These are phyloP conservation scores for Colletotrichum scovillei DNA, from an alignment of 2,329 filamentous ascomycete genomes.

Conservation along the genomic window DNA sequence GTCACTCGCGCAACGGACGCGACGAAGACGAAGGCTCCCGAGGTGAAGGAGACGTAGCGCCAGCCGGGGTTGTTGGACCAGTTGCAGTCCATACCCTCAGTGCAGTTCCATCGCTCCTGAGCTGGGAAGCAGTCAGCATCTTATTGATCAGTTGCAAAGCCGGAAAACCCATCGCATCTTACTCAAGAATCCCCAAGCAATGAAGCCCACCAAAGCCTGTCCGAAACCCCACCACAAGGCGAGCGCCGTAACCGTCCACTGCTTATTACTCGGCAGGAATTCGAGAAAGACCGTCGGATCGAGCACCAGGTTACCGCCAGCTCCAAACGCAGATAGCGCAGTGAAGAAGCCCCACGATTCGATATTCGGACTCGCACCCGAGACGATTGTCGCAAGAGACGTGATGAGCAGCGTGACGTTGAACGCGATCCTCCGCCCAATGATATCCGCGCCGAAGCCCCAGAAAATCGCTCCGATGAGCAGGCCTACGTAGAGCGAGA, in stretches of 20 bases:
- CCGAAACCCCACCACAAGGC: slow-evolving; percentile 64
- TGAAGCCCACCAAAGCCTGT: slow-evolving; percentile 58
- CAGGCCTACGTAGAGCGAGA: slow-evolving; percentile 65
- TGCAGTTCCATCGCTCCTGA: slow-evolving; percentile 55
- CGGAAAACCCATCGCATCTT: slow-evolving; percentile 34
- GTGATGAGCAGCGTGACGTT: slow-evolving; percentile 71
- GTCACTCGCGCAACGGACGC: slow-evolving; percentile 65
- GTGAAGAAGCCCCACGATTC: slow-evolving; percentile 69
- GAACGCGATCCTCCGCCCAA: slow-evolving; percentile 73
- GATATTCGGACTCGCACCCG: slow-evolving; percentile 72
- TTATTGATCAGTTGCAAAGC: neutral
- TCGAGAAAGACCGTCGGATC: slow-evolving; percentile 66
- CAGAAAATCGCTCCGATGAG: slow-evolving; percentile 69
- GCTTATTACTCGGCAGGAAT: slow-evolving; percentile 61
- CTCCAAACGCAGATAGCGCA: slow-evolving; percentile 68
- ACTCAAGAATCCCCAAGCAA: slow-evolving; percentile 63
- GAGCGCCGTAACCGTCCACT: slow-evolving; percentile 74
- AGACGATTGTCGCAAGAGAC: slow-evolving; percentile 68
- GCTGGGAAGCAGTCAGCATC: slow-evolving; percentile 38
- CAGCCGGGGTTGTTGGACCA: slow-evolving; percentile 60
- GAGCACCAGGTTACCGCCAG: slow-evolving; percentile 72
- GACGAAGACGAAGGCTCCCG: slow-evolving; percentile 56
- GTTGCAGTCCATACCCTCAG: slow-evolving; percentile 51
- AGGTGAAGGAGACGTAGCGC: slow-evolving; percentile 60
- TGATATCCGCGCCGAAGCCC: slow-evolving; percentile 71